These are phyloP conservation scores for Rhizophagus clarus DNA, from an alignment of 192 early-diverging fungal genomes.

Conservation along the genomic window DNA sequence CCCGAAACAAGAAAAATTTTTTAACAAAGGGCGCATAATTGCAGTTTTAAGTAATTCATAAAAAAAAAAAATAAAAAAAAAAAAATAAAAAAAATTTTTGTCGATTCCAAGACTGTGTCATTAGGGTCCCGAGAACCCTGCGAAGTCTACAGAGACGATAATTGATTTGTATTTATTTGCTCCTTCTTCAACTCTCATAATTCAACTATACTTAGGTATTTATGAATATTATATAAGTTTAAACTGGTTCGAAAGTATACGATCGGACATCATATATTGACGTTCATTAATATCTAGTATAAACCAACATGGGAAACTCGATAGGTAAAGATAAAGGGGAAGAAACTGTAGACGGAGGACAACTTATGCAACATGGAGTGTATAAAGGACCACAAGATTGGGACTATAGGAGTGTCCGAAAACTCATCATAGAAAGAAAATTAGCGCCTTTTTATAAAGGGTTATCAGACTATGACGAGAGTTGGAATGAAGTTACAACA, in stretches of 20 bases:
- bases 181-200: neutral
- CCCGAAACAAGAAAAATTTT: no score
- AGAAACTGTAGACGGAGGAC: conserved; percentile 65
- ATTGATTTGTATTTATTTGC: neutral
- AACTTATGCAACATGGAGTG: conserved; percentile 66
- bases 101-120: no score
- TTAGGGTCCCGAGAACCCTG: no score
- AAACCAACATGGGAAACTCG: conserved; percentile 41
- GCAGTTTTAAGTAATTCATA: no score
- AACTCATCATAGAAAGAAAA: conserved; percentile 71
- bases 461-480: conserved; percentile 62
- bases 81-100: no score
- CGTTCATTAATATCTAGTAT: neutral
- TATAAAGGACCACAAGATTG: conserved; percentile 78
- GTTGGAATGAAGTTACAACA: conserved; percentile 35
- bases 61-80: no score
- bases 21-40: no score
- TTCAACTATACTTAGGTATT: neutral
- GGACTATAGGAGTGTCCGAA: conserved; percentile 69
- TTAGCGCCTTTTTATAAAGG: conserved; percentile 91
- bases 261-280: neutral
- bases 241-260: neutral
- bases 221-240: neutral
- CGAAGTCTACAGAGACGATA: no score
- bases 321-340: conserved; percentile 43